These are phyloP conservation scores for Paracoccidioides brasiliensis DNA, from an alignment of 2,329 filamentous ascomycete genomes.

Conservation along the genomic window DNA sequence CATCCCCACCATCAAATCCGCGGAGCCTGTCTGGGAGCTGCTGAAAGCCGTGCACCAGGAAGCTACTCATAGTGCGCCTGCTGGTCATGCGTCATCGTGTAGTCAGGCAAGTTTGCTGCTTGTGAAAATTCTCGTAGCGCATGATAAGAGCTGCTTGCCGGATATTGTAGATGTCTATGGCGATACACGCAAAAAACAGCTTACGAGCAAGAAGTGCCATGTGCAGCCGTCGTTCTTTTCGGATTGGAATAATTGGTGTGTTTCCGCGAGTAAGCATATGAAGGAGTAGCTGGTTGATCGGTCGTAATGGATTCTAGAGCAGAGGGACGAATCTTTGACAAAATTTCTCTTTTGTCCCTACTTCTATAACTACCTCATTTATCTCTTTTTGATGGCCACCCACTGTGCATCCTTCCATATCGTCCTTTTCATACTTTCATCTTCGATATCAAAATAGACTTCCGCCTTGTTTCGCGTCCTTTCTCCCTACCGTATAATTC, in stretches of 20 bases:
- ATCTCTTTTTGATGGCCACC: not conserved
- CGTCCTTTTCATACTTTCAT: not conserved
- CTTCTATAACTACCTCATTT: not conserved
- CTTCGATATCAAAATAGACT: not conserved
- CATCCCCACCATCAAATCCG: conserved; percentile 30
- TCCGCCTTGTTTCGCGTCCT: not conserved
- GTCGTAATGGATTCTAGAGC: not conserved
- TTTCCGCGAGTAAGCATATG: conserved; percentile 30
- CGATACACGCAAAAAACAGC: conserved; percentile 47
- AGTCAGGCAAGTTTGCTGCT: conserved; percentile 44
- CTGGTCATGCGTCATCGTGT: conserved; percentile 59
- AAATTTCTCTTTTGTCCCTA: not conserved
- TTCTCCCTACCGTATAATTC: not conserved
- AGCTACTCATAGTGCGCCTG: conserved; percentile 43
- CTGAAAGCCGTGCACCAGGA: conserved; percentile 56
- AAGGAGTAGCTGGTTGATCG: conserved; percentile 18
- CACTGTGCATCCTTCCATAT: not conserved
- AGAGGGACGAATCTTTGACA: not conserved
- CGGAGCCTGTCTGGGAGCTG: conserved; percentile 40
- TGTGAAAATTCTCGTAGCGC: conserved; percentile 31
- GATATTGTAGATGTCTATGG: conserved; percentile 52
- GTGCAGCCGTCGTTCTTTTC: conserved; percentile 54
- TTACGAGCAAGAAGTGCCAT: conserved; percentile 43
- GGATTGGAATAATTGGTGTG: conserved; percentile 64
- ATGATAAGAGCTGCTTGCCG: conserved; percentile 40